Evolutionary conservation across 2,329 filamentous ascomycete species (phyloP), one percentile per base, ranked within the genome.

Genomic region (Shiraia sp.): DNA sequence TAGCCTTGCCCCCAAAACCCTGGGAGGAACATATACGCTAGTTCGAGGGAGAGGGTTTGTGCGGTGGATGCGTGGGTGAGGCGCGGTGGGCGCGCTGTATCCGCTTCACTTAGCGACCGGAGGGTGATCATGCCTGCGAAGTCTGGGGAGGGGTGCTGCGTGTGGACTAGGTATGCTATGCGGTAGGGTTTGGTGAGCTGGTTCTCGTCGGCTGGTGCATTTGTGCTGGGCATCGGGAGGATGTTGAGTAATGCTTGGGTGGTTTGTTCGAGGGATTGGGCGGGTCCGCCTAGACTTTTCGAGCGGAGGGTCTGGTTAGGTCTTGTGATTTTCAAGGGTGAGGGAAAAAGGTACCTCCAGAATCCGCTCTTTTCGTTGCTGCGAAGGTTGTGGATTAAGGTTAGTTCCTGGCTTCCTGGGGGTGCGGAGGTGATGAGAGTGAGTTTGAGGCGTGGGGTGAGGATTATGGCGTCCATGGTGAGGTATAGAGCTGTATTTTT

Each of bases 11-110:
- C 64, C 55, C 56, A 57, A 36, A 47, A 55, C 49, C 59, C 55
- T 4, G 55, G 45, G 32, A 66, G 54, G 14, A 71, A 55, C 49
- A 68, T 52, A 39, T 71, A 72, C 17, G 67, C 69, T 10, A 68
- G 42, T 36, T 59, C 53, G 6, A 66, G 66, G 24, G 49, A 46
- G 12, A 63, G 44, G 9, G 47, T 53, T 3, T 35, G 42, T 1
- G 51, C 42, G 3, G 38, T 41, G 10, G 38, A 41, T 6, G 13
- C 30, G 49, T 19, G 15, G 36, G 44, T 24, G 40, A 34, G 22
- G 42, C 16, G 19, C 40, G 42, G 22, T 40, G 50, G 10, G 51
- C 26, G 5, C 32, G 36, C 27, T 47, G 47, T 39, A 28, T 38
- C n/a, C n/a, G n/a, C n/a, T n/a, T n/a, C 31, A 13, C 24, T 27